phyloP scores from a whole-genome alignment of 2,329 filamentous ascomycete genomes.

The Sphaerostilbella broomeana region DNA sequence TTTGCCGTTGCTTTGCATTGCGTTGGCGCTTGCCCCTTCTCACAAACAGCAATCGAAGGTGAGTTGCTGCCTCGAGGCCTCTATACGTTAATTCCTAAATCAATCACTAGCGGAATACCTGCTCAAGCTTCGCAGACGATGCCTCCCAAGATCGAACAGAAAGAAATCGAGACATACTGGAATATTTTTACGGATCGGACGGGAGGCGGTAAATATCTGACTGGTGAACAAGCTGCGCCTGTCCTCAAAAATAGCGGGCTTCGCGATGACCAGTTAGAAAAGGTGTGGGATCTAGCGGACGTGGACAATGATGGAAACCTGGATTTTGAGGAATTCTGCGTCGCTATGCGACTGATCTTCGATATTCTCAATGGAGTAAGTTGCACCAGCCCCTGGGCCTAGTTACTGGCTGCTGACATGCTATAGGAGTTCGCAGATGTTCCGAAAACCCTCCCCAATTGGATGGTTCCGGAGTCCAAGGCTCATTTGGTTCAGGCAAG shows the following conservation, averaged over 20 bases:
- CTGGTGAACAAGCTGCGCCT: conserved; percentile 55
- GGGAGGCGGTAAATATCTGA: conserved; percentile 53
- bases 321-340: conserved; percentile 99
- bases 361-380: conserved; percentile 88
- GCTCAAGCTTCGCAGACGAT: conserved; percentile 33
- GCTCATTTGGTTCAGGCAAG: conserved; percentile 81
- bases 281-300: conserved; percentile 94
- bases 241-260: conserved; percentile 59
- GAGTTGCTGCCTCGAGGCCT: too few relatives aligned
- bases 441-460: conserved; percentile 80
- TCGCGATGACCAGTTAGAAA: conserved; percentile 75
- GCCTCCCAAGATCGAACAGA: conserved; percentile 55
- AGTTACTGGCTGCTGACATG: conserved; percentile 2
- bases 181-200: conserved; percentile 56
- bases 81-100: too few relatives aligned
- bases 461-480: conserved; percentile 94
- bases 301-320: conserved; percentile 96
- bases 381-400: not conserved
- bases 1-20: conserved; percentile 5
- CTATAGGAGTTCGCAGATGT: conserved; percentile 80
- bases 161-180: conserved; percentile 60
- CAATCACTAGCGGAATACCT: too few relatives aligned
- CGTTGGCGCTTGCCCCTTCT: too few relatives aligned
- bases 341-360: conserved; percentile 97
- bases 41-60: too few relatives aligned